Percentiles rank a stretch among this genome's conserved stretches.
Evolutionary conservation across 305 asterid species (phyloP).

Genomic region (Coffea humblotiana): DNA sequence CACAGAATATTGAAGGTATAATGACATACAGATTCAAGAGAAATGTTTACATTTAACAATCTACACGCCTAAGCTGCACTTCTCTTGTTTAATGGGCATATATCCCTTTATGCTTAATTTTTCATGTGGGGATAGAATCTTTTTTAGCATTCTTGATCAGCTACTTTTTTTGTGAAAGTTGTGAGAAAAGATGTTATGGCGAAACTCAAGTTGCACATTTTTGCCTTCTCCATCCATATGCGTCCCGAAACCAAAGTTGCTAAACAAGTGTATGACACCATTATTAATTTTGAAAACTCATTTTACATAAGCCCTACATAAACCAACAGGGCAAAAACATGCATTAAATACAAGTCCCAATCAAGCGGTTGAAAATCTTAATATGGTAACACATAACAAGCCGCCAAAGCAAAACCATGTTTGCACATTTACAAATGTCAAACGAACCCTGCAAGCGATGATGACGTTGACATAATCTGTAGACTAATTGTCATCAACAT

Average conservation of each 20-base stretch:
- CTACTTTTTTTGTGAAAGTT: too few relatives aligned
- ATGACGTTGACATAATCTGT: neutral
- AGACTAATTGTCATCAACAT: constrained; percentile 1
- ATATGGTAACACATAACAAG: neutral
- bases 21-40: neutral
- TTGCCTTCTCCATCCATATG: neutral
- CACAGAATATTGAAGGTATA: neutral
- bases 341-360: neutral
- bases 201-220: neutral
- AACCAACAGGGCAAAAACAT: neutral
- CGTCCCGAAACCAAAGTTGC: neutral
- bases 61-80: too few relatives aligned
- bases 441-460: neutral
- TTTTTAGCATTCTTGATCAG: neutral
- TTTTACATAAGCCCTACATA: neutral
- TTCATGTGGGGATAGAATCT: neutral
- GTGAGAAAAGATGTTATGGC: neutral
- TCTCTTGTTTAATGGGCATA: too few relatives aligned
- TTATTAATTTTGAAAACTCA: neutral
- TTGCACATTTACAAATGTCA: neutral
- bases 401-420: neutral
- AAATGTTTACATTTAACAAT: too few relatives aligned
- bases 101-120: neutral
- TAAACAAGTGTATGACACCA: neutral
- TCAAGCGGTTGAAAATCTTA: neutral